phyloP scores from a whole-genome alignment of 805 yeast genomes.

The Geotrichum ghanense region DNA sequence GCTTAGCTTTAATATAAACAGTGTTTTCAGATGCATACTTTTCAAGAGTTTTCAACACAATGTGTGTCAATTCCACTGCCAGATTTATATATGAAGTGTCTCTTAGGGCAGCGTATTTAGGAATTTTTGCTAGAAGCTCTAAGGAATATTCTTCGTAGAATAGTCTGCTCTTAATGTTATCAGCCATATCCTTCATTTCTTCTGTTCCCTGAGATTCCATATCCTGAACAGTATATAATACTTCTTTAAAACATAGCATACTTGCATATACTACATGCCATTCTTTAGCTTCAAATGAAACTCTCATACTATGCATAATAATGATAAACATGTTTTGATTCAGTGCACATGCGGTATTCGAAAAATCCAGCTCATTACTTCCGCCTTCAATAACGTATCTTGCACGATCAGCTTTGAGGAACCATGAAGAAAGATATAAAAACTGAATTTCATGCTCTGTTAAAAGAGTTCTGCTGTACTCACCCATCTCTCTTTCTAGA shows the following conservation, averaged over 20 bases:
- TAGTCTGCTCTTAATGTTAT: constrained; percentile 52
- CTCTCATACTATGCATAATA: constrained; percentile 33
- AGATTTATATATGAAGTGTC: constrained; percentile 52
- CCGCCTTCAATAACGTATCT: constrained; percentile 13
- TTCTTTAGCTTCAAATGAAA: constrained; percentile 23
- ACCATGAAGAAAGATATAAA: constrained; percentile 61
- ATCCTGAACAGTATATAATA: constrained; percentile 35
- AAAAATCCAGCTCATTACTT: constrained; percentile 19
- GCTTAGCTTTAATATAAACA: constrained; percentile 36
- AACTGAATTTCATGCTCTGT: constrained; percentile 31
- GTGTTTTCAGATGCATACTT: constrained; percentile 46
- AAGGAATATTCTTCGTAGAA: constrained; percentile 56
- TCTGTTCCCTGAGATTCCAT: constrained; percentile 32
- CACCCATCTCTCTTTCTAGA: constrained; percentile 31
- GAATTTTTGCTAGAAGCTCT: constrained; percentile 43
- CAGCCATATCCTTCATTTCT: constrained; percentile 42
- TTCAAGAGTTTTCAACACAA: constrained; percentile 57
- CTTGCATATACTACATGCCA: constrained; percentile 49
- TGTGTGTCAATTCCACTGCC: constrained; percentile 53
- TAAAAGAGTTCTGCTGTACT: constrained; percentile 14
- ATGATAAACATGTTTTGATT: constrained; percentile 51
- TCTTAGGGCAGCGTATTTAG: constrained; percentile 51
- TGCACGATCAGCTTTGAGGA: constrained; percentile 50
- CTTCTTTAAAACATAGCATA: constrained; percentile 53
- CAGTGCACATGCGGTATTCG: constrained; percentile 33